Conservation (phyloP, 2,329 filamentous ascomycete species). For the Trichoderma brevicompactum region DNA sequence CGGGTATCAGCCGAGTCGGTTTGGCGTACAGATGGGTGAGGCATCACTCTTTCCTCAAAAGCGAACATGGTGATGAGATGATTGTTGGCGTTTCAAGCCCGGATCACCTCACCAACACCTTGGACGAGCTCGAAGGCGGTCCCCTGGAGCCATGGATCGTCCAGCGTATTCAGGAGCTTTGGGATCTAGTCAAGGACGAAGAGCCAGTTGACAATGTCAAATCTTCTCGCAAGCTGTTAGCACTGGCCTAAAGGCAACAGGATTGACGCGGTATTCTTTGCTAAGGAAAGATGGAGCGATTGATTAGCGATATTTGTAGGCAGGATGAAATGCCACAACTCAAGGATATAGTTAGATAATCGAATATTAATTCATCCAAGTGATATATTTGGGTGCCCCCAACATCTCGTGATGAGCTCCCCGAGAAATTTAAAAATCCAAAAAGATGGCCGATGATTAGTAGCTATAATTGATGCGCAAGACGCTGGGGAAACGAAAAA, state of each 20-base stretch:
- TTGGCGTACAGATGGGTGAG: constrained; percentile 63
- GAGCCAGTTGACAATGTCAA: constrained; percentile 25
- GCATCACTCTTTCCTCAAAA: constrained; percentile 57
- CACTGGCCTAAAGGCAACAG: not conserved
- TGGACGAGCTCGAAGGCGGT: constrained; percentile 49
- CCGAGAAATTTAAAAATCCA: not conserved
- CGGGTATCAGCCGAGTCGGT: constrained; percentile 60
- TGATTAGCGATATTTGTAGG: not conserved
- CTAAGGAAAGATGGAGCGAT: not conserved
- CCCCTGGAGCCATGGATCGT: constrained; percentile 66
- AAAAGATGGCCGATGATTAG: not conserved
- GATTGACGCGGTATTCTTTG: not conserved
- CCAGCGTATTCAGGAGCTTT: constrained; percentile 64
- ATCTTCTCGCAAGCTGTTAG: constrained; percentile 11
- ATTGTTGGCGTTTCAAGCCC: constrained; percentile 46
- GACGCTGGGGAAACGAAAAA: not conserved
- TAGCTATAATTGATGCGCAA: not conserved
- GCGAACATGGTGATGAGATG: constrained; percentile 42
- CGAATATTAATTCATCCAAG: not conserved
- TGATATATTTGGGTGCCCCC: not conserved
- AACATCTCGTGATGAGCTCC: not conserved
- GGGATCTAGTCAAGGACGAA: constrained; percentile 56
- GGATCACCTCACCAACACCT: constrained; percentile 44
- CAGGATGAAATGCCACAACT: no score
- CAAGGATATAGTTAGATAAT: not conserved